Conservation (phyloP, 148 eudicot genomes). For the Spergularia bocconei region DNA sequence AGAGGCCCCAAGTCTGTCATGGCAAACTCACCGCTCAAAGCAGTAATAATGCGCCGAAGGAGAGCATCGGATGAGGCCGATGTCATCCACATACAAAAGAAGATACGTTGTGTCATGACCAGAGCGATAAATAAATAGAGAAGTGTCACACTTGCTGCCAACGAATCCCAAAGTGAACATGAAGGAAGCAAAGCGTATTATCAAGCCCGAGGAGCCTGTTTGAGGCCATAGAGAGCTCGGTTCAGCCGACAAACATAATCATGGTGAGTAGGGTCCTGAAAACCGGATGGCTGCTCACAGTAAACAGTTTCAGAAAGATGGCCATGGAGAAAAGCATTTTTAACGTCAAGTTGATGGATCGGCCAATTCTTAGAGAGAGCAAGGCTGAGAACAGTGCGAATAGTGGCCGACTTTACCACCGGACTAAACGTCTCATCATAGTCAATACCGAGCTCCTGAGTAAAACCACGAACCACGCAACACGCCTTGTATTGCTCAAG, state of each 20-base stretch:
- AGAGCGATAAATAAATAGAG: background rate
- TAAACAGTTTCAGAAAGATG: background rate
- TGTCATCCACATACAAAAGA: conserved; percentile 9
- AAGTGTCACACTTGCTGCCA: background rate
- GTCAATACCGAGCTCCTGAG: background rate
- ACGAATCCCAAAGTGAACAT: background rate
- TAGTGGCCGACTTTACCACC: background rate
- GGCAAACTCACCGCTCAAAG: background rate
- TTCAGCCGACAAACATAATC: conserved; percentile 6
- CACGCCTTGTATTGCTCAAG: background rate
- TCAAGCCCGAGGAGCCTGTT: conserved; percentile 11
- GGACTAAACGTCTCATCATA: background rate
- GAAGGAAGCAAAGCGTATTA: background rate
- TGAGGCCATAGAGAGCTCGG: conserved; percentile 11
- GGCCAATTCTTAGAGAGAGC: background rate
- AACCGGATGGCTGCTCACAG: conserved; percentile 8
- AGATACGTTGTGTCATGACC: background rate
- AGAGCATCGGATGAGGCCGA: background rate
- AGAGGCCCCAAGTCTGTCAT: background rate
- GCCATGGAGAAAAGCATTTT: too few species aligned
- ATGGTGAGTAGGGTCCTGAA: background rate
- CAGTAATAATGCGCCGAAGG: background rate
- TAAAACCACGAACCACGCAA: background rate
- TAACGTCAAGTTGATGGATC: too few species aligned
- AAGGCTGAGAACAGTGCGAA: background rate